A percentile compares a stretch with the other conserved stretches of the same genome.
Conservation (phyloP, 2,329 filamentous ascomycete genomes). For the Cytospora paraplurivora region DNA sequence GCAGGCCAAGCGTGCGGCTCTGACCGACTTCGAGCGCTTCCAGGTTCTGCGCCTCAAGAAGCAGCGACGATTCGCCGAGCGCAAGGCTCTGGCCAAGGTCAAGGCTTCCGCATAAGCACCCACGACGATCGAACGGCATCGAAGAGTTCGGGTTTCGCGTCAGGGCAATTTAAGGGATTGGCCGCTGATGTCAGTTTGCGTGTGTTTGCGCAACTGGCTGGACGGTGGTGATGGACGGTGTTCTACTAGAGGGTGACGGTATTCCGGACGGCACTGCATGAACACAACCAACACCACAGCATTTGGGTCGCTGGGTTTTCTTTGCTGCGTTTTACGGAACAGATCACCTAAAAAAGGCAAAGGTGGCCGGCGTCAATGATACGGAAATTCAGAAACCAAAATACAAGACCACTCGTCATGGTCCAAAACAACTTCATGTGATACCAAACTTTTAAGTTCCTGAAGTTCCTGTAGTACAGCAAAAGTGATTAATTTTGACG, state of each 20-base stretch:
- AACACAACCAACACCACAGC: slow-evolving; percentile 40
- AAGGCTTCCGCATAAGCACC: slow-evolving; percentile 73
- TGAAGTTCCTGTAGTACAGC: slow-evolving; percentile 7
- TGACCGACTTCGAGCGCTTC: slow-evolving; percentile 99
- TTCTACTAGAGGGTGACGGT: slow-evolving; percentile 38
- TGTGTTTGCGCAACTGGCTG: slow-evolving; percentile 20
- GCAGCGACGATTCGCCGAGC: slow-evolving; percentile 97
- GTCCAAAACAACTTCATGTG: slow-evolving; percentile 42
- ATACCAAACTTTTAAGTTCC: slow-evolving; percentile 28
- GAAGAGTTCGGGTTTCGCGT: slow-evolving; percentile 26
- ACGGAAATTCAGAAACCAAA: slow-evolving; percentile 63
- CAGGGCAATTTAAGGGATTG: slow-evolving; percentile 29
- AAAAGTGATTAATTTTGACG: slow-evolving; percentile 1
- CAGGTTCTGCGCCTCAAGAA: slow-evolving; percentile 99
- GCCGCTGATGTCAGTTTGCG: slow-evolving; percentile 16
- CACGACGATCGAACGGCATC: slow-evolving; percentile 22
- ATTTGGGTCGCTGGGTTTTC: slow-evolving; percentile 60
- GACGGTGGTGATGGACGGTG: slow-evolving; percentile 26
- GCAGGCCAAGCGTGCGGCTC: slow-evolving; percentile 80
- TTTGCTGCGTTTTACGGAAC: slow-evolving; percentile 59
- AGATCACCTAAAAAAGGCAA: slow-evolving; percentile 48
- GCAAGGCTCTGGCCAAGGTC: slow-evolving; percentile 94
- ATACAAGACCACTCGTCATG: slow-evolving; percentile 36
- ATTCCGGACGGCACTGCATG: slow-evolving; percentile 48
- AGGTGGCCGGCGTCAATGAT: slow-evolving; percentile 66